Evolutionary conservation across 2,329 filamentous ascomycete genomes (phyloP).

Genomic region (Neophaeococcomyces aloes): DNA sequence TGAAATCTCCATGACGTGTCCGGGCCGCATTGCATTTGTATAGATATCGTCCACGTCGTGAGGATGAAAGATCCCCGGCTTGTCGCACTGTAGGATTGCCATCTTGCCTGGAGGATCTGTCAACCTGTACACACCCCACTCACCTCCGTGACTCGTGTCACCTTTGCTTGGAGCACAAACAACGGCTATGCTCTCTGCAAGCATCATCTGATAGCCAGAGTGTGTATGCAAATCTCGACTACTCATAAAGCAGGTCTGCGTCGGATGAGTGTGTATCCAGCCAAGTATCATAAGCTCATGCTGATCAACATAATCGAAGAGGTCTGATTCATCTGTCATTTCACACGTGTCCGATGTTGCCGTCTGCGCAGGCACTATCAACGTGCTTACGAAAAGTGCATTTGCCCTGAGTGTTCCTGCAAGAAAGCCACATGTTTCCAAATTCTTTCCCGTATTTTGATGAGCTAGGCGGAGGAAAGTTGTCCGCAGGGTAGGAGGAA

Average conservation of each 20-base stretch:
- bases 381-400: constrained; percentile 77
- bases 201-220: constrained; percentile 88
- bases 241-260: constrained; percentile 96
- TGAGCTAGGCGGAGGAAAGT: constrained; percentile 65
- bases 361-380: constrained; percentile 84
- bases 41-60: constrained; percentile 63
- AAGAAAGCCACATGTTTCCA: constrained; percentile 92
- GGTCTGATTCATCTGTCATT: constrained; percentile 70
- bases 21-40: constrained; percentile 59
- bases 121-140: constrained; percentile 83
- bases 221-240: constrained; percentile 89
- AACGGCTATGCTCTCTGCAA: constrained; percentile 91
- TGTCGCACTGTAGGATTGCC: constrained; percentile 68
- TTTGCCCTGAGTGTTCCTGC: constrained; percentile 87
- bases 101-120: constrained; percentile 87
- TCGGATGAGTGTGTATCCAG: constrained; percentile 97
- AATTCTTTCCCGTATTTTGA: constrained; percentile 65
- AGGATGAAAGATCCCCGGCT: constrained; percentile 75
- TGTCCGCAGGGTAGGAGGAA: constrained; percentile 63
- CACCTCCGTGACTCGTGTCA: constrained; percentile 30
- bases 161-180: constrained; percentile 77
- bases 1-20: constrained; percentile 60
- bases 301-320: constrained; percentile 78
- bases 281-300: constrained; percentile 78
- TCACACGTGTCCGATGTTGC: constrained; percentile 91